A percentile compares a stretch with the other conserved stretches of the same genome.
Conservation (phyloP, 2,329 filamentous ascomycete species). For the Fusarium verticillioides region DNA sequence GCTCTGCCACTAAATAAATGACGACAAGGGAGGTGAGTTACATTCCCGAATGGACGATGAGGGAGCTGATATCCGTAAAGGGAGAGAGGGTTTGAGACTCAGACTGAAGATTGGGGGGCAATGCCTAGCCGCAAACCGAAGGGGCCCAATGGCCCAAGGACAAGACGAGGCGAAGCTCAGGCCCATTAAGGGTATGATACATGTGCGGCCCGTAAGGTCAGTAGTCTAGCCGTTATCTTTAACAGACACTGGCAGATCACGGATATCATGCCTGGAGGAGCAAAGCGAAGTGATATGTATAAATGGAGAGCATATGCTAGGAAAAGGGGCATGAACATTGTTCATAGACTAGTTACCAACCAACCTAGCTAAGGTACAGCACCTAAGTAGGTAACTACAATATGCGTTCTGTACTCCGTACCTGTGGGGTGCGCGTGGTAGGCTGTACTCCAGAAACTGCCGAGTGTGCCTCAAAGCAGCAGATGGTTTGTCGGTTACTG, state of each 20-base stretch:
- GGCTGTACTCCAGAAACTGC: background rate
- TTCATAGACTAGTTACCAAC: background rate
- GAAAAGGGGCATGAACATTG: constrained; percentile 4
- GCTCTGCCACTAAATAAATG: constrained; percentile 28
- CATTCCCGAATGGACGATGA: constrained; percentile 18
- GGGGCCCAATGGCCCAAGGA: constrained; percentile 4
- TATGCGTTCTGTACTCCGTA: constrained; percentile 12
- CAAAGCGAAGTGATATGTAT: background rate
- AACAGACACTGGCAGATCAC: background rate
- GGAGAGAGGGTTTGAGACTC: constrained; percentile 25
- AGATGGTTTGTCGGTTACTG: constrained; percentile 8
- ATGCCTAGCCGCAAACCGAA: background rate
- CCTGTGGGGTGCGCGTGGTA: background rate
- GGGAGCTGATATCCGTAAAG: constrained; percentile 1
- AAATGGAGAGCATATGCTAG: constrained; percentile 1
- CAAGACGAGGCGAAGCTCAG: constrained; percentile 24
- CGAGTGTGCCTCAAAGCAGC: background rate
- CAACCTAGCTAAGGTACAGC: background rate
- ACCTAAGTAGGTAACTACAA: background rate
- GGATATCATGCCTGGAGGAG: background rate
- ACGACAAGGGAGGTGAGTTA: constrained; percentile 34
- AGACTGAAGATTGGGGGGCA: constrained; percentile 15
- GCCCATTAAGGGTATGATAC: constrained; percentile 20
- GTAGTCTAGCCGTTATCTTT: constrained; percentile 7
- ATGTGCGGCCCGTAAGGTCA: constrained; percentile 13